Evolutionary conservation across 805 yeast species (phyloP).

Genomic region (Candida suzukii): DNA sequence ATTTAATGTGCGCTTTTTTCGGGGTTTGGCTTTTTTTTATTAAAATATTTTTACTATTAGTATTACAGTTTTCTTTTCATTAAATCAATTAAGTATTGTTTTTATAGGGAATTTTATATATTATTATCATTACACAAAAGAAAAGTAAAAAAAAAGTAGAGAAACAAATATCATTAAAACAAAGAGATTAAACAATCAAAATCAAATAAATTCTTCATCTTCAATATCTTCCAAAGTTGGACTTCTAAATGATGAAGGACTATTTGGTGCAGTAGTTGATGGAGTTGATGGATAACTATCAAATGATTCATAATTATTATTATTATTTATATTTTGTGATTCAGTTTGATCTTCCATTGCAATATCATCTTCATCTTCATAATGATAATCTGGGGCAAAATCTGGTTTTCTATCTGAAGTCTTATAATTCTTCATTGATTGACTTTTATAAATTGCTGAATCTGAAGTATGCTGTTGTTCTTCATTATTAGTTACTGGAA

Average conservation of each 20-base stretch:
- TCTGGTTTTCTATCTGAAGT: neutral
- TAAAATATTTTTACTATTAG: too few relatives aligned
- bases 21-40: too few relatives aligned
- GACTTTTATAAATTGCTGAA: neutral
- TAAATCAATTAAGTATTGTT: too few relatives aligned
- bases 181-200: neutral
- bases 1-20: too few relatives aligned
- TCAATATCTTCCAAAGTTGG: constrained; percentile 14
- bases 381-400: neutral
- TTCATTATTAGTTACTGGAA: neutral
- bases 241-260: constrained; percentile 2
- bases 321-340: too few relatives aligned
- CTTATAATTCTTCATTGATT: neutral
- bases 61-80: too few relatives aligned
- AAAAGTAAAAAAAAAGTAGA: neutral
- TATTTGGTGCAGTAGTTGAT: neutral
- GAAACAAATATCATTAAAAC: neutral
- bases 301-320: neutral
- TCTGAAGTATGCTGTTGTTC: neutral
- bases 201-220: constrained; percentile 11
- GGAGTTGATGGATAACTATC: neutral
- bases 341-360: neutral
- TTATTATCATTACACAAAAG: too few relatives aligned
- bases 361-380: neutral
- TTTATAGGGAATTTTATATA: too few relatives aligned